These are phyloP conservation scores for Eucalyptus pauciflora DNA, from an alignment of 345 rosid species.

Conservation along the genomic window DNA sequence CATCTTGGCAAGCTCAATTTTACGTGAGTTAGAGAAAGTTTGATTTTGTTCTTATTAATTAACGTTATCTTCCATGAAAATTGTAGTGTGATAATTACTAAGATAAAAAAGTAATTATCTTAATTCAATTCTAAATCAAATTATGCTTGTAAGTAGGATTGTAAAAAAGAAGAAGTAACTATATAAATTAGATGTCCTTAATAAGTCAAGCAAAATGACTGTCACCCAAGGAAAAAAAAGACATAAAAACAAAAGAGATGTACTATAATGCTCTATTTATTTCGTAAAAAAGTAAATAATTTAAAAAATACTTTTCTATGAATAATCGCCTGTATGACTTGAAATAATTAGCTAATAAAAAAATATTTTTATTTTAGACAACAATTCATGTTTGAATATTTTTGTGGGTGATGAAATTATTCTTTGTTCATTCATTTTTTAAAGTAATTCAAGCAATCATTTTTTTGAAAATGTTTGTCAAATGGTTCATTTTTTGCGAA, in stretches of 20 bases:
- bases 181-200: neutral
- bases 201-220: neutral
- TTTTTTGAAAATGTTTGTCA: too few species aligned
- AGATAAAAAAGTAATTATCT: neutral
- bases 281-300: too few species aligned
- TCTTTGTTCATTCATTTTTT: too few species aligned
- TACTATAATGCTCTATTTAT: too few species aligned
- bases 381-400: too few species aligned
- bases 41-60: neutral
- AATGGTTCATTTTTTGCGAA: too few species aligned
- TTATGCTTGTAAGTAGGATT: neutral
- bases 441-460: too few species aligned
- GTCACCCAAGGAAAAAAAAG: neutral
- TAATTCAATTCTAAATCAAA: neutral
- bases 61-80: neutral
- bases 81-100: neutral
- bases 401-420: too few species aligned
- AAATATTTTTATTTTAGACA: too few species aligned
- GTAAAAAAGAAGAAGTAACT: neutral
- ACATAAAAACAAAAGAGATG: neutral
- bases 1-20: neutral
- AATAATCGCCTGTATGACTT: too few species aligned
- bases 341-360: too few species aligned
- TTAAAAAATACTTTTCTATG: too few species aligned
- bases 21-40: neutral